phyloP scores from a whole-genome alignment of 495 filamentous ascomycete species.

The Mycothermus thermophilus region DNA sequence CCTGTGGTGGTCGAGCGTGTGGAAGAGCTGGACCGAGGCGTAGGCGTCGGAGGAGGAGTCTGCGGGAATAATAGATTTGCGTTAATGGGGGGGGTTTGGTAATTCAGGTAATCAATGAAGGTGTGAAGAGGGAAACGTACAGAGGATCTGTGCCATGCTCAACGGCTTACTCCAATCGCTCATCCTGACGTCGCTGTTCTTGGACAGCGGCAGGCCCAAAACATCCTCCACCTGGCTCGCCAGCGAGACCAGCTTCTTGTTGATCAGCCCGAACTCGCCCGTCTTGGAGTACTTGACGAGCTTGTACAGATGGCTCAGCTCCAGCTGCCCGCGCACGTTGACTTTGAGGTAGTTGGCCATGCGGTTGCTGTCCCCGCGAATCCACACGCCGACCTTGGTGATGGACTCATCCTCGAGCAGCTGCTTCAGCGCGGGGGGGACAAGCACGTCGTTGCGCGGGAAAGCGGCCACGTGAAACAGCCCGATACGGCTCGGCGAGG shows the following conservation, averaged over 20 bases:
- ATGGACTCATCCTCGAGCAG: conserved; percentile 58
- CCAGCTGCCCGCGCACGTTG: conserved; percentile 51
- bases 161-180: conserved; percentile 58
- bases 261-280: conserved; percentile 40
- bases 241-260: conserved; percentile 51
- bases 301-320: conserved; percentile 68
- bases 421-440: conserved; percentile 51
- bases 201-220: conserved; percentile 62
- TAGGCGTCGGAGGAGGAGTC: conserved; percentile 79
- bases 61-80: conserved; percentile 19
- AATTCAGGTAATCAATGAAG: neutral
- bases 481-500: conserved; percentile 62
- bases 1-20: conserved; percentile 53
- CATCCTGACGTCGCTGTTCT: conserved; percentile 50
- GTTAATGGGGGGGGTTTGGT: conserved; percentile 3
- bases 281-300: conserved; percentile 47
- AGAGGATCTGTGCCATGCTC: conserved; percentile 52
- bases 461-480: conserved; percentile 67
- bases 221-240: conserved; percentile 54
- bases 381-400: conserved; percentile 64
- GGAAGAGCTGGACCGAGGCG: conserved; percentile 59
- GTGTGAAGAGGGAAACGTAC: conserved; percentile 29
- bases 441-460: conserved; percentile 40
- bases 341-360: conserved; percentile 52
- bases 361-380: conserved; percentile 60